A percentile compares a stretch with the other conserved stretches of the same genome.
phyloP scores from a whole-genome alignment of 1,139 yeast species.

The Geotrichum citri-aurantii region DNA sequence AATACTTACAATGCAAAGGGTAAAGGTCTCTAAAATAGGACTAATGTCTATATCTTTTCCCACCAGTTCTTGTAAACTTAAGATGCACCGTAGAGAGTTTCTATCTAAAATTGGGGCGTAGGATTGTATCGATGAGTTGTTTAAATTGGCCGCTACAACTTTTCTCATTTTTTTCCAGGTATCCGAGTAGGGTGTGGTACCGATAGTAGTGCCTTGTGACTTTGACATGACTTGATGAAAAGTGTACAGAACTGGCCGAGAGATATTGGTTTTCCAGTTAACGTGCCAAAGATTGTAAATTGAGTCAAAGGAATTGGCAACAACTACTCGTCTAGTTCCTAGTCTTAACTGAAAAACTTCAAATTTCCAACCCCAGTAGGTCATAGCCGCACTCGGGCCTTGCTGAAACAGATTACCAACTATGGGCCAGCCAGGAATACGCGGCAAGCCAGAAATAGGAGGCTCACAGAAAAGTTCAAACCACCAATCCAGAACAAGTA shows the following conservation, averaged over 20 bases:
- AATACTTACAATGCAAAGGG: slow-evolving; percentile 34
- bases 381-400: slow-evolving; percentile 47
- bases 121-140: slow-evolving; percentile 34
- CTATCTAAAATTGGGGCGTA: slow-evolving; percentile 42
- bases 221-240: slow-evolving; percentile 63
- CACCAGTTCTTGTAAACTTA: neutral
- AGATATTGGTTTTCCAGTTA: slow-evolving; percentile 50
- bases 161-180: slow-evolving; percentile 52
- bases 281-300: slow-evolving; percentile 52
- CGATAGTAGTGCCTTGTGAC: slow-evolving; percentile 57
- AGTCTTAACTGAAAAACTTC: slow-evolving; percentile 50
- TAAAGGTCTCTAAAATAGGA: slow-evolving; percentile 46
- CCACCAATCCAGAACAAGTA: slow-evolving; percentile 17
- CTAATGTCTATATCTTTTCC: slow-evolving; percentile 41
- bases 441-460: slow-evolving; percentile 26
- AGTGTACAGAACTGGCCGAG: slow-evolving; percentile 62
- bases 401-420: slow-evolving; percentile 48
- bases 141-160: slow-evolving; percentile 48
- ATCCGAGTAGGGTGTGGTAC: slow-evolving; percentile 66
- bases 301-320: slow-evolving; percentile 58
- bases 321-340: slow-evolving; percentile 53
- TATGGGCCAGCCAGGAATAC: slow-evolving; percentile 41
- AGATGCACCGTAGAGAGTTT: slow-evolving; percentile 37
- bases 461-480: slow-evolving; percentile 26
- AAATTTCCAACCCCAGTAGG: slow-evolving; percentile 46